Conservation (phyloP, 164 flowering plant genomes). For the Nymphaea thermarum region DNA sequence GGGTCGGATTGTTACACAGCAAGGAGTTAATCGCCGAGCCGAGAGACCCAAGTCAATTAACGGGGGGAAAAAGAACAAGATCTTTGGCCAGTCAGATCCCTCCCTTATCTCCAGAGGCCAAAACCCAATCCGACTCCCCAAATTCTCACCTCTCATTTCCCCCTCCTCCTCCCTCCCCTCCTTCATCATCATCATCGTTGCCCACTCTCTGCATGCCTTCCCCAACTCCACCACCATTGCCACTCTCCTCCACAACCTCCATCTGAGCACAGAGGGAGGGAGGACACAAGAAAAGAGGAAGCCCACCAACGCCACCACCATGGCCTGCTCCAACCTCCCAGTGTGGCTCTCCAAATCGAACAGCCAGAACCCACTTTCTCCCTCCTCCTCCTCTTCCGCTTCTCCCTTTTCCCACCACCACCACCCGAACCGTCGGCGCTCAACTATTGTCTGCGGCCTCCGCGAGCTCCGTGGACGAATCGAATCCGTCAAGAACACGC, state of each 20-base stretch:
- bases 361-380: conserved; percentile 16
- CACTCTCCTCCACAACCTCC: neutral
- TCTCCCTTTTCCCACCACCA: conserved; percentile 15
- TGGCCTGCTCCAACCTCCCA: conserved; percentile 33
- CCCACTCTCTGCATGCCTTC: neutral
- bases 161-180: conserved; percentile 5
- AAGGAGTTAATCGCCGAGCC: too few species aligned
- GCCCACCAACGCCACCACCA: conserved; percentile 4
- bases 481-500: conserved; percentile 62
- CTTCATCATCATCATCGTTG: neutral
- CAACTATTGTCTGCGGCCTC: conserved; percentile 34
- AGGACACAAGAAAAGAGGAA: too few species aligned
- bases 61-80: too few species aligned
- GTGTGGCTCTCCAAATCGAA: conserved; percentile 28
- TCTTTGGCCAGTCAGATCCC: neutral
- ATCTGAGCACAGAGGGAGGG: neutral
- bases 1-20: too few species aligned
- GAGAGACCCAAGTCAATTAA: too few species aligned
- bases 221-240: neutral
- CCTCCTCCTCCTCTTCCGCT: conserved; percentile 20
- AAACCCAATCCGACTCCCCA: conserved; percentile 16
- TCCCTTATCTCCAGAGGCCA: conserved; percentile 26
- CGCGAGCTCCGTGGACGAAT: conserved; percentile 58
- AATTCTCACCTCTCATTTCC: conserved; percentile 1
- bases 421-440: conserved; percentile 3